Conservation (phyloP, 2,329 filamentous ascomycete genomes). For the Calonectria pauciramosa region DNA sequence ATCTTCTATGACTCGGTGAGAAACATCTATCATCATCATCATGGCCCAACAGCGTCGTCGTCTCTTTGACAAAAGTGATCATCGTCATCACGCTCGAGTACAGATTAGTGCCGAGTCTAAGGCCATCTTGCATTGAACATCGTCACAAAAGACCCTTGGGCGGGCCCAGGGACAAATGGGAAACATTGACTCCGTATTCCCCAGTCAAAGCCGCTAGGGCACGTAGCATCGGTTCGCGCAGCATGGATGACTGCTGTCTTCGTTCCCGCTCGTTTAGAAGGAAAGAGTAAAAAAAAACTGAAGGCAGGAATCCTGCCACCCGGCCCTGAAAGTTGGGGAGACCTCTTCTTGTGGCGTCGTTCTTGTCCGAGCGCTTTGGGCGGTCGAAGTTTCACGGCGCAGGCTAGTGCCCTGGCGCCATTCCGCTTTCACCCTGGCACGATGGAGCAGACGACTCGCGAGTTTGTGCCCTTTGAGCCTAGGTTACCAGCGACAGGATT, state of each 20-base stretch:
- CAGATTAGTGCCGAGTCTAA: background rate
- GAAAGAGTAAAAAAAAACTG: background rate
- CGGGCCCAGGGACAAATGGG: background rate
- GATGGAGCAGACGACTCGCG: constrained; percentile 1
- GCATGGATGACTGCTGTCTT: background rate
- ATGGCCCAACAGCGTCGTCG: background rate
- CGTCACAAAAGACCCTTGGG: background rate
- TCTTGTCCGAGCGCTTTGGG: constrained; percentile 1
- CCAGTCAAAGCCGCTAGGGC: background rate
- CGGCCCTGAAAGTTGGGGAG: background rate
- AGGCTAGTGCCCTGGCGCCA: background rate
- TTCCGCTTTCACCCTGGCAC: background rate
- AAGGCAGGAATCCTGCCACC: background rate
- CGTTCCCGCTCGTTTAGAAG: background rate
- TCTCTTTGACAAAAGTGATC: background rate
- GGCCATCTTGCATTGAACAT: background rate
- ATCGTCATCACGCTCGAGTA: background rate
- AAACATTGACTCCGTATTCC: background rate
- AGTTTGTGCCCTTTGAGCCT: background rate
- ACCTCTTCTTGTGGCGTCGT: background rate
- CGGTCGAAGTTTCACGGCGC: background rate
- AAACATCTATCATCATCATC: background rate
- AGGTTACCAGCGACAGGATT: background rate
- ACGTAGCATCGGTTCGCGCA: background rate
- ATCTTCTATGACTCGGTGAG: background rate